phyloP scores from a whole-genome alignment of 495 filamentous ascomycete genomes.

The Copromyces sp. region DNA sequence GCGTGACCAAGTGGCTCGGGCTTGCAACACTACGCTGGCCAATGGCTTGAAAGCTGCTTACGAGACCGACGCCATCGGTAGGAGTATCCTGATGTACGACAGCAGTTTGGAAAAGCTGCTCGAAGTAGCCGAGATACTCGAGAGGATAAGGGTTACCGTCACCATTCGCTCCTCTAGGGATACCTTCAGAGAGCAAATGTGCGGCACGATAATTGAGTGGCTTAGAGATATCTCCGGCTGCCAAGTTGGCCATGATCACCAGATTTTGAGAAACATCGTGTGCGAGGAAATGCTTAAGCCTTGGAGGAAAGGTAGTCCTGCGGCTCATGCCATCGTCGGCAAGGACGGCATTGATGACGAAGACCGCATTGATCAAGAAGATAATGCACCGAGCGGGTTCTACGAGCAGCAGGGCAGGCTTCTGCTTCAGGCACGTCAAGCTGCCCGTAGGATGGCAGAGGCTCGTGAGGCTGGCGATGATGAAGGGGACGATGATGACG shows the following conservation, averaged over 20 bases:
- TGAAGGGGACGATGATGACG: slow-evolving; percentile 55
- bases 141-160: slow-evolving; percentile 91
- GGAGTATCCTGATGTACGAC: slow-evolving; percentile 71
- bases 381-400: slow-evolving; percentile 20
- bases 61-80: slow-evolving; percentile 78
- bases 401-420: slow-evolving; percentile 21
- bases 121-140: slow-evolving; percentile 67
- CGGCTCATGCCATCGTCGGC: slow-evolving; percentile 74
- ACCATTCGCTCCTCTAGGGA: slow-evolving; percentile 90
- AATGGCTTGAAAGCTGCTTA: slow-evolving; percentile 68
- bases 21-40: slow-evolving; percentile 59
- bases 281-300: slow-evolving; percentile 83
- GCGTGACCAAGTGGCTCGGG: slow-evolving; percentile 74
- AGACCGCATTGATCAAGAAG: slow-evolving; percentile 35
- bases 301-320: slow-evolving; percentile 79
- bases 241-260: slow-evolving; percentile 66
- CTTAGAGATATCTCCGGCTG: slow-evolving; percentile 86
- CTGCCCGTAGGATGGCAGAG: slow-evolving; percentile 43
- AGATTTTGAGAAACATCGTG: slow-evolving; percentile 68
- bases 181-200: slow-evolving; percentile 97
- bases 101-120: slow-evolving; percentile 62
- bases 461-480: slow-evolving; percentile 57
- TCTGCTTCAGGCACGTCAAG: slow-evolving; percentile 26
- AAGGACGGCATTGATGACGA: slow-evolving; percentile 87
- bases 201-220: slow-evolving; percentile 96